Percentiles rank a stretch among this genome's conserved stretches.
Evolutionary conservation across 139 green algal species (phyloP).

Genomic region (Klebsormidium nitens): DNA sequence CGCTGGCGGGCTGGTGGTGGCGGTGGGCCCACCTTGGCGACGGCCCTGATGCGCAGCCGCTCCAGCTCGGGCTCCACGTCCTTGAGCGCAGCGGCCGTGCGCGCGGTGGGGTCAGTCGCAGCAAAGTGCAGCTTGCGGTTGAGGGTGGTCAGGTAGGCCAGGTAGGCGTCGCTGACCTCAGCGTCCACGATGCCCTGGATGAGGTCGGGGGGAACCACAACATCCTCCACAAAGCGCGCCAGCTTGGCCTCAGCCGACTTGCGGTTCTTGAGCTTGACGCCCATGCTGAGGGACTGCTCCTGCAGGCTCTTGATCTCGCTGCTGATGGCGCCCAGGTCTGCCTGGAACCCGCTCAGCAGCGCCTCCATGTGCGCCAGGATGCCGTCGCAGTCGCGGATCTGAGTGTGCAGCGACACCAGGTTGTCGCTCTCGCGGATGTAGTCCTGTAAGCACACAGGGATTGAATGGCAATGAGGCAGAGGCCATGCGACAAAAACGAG

Average conservation of each 20-base stretch:
- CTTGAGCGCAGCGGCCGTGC: slow-evolving; percentile 40
- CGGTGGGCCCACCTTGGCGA: slow-evolving; percentile 52
- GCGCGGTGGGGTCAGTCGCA: slow-evolving; percentile 38
- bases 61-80: slow-evolving; percentile 87
- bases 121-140: slow-evolving; percentile 72
- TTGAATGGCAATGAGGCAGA: neutral
- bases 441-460: slow-evolving; percentile 48
- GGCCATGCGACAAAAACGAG: neutral
- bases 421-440: slow-evolving; percentile 90
- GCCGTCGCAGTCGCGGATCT: slow-evolving; percentile 84
- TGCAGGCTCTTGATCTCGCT: slow-evolving; percentile 49
- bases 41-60: slow-evolving; percentile 69
- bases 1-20: no score
- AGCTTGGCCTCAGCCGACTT: slow-evolving; percentile 51
- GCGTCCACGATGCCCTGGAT: slow-evolving; percentile 71
- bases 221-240: slow-evolving; percentile 73
- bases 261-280: slow-evolving; percentile 77
- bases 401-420: slow-evolving; percentile 74
- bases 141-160: slow-evolving; percentile 61
- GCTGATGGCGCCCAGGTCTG: slow-evolving; percentile 64
- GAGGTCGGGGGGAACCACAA: slow-evolving; percentile 75
- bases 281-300: slow-evolving; percentile 75
- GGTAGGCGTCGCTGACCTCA: slow-evolving; percentile 72
- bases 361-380: slow-evolving; percentile 85
- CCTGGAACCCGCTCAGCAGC: slow-evolving; percentile 76